Evolutionary conservation across 306 rosid species (phyloP).

Genomic region (Pueraria montana): DNA sequence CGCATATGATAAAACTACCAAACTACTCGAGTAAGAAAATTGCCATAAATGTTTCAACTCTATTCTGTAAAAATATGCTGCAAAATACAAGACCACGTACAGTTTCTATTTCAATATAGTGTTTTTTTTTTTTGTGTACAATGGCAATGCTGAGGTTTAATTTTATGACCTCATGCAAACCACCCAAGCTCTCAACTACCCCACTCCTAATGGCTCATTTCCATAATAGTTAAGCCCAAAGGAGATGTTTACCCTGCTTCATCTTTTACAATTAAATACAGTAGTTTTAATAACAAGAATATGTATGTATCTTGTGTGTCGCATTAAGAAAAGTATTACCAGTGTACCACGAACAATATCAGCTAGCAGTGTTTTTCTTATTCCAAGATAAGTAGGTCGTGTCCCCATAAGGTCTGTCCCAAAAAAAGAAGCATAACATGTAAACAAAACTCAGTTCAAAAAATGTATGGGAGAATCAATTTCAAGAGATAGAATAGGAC

Average conservation of each 20-base stretch:
- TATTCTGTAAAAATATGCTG: background rate
- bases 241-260: conserved; percentile 8
- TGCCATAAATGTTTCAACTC: background rate
- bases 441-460: conserved; percentile 23
- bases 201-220: conserved; percentile 9
- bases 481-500: conserved; percentile 24
- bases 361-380: conserved; percentile 60
- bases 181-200: conserved; percentile 14
- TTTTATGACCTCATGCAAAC: background rate
- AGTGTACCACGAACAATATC: conserved; percentile 43
- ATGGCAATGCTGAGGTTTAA: background rate
- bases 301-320: conserved; percentile 32
- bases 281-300: conserved; percentile 9
- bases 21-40: background rate
- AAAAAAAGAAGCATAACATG: conserved; percentile 38
- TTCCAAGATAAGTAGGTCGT: conserved; percentile 59
- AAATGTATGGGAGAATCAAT: conserved; percentile 18
- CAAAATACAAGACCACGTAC: conserved; percentile 14
- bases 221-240: conserved; percentile 31
- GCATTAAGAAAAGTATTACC: conserved; percentile 16
- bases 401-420: conserved; percentile 65
- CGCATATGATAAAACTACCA: background rate
- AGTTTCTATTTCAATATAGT: conserved; percentile 3
- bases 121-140: background rate
- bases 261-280: conserved; percentile 51